Evolutionary conservation across 192 early-diverging fungal species (phyloP), one percentile per base, ranked within the genome.

Genomic region (Backusella tarrabulga): DNA sequence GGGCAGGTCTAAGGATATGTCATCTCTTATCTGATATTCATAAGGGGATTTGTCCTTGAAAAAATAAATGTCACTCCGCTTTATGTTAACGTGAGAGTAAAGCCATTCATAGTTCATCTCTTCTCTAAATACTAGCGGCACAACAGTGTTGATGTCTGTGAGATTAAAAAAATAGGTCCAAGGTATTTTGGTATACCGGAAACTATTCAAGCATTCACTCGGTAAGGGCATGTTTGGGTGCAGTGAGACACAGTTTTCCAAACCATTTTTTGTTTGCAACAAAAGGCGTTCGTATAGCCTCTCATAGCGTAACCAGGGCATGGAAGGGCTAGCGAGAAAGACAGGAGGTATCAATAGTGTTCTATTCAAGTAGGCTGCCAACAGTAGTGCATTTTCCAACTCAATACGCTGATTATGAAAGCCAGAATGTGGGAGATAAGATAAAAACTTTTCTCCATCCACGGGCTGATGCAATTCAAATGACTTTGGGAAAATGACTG

Each of bases 131-230:
- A 84, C 77, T 67, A 88, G 76, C 1, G 76, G 83, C 11, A 85
- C 83, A 38, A 77, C 19, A 6, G 29, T 36, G 14, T 35, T 36
- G 41, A 77, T 32, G 9, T 68, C 42, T 21, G 78, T 82, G 79
- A 90, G 80, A 36, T 88, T 80, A 60, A 85, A 85, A 34, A 90
- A 86, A 69, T 88, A 88, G 3, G 78, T 79, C 89, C 88, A 90
- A 5, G 87, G 85, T 29, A 90, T 83, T 3, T 72, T 82, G 17
- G 87, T 90, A 83, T 87, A 88, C 12, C 77, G 68, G 54, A 81
- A 85, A 67, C 84, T 87, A 74, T 88, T 84, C 8, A 90, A 72
- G 67, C 88, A 90, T 74, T 88, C 88, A 21, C 71, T 74, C 1
- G 88, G 87, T 12, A 86, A 63, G 2, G 87, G 87, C 44, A 78